These are phyloP conservation scores for Penicillium sp. DNA, from an alignment of 2,329 filamentous ascomycete species.

Conservation along the genomic window DNA sequence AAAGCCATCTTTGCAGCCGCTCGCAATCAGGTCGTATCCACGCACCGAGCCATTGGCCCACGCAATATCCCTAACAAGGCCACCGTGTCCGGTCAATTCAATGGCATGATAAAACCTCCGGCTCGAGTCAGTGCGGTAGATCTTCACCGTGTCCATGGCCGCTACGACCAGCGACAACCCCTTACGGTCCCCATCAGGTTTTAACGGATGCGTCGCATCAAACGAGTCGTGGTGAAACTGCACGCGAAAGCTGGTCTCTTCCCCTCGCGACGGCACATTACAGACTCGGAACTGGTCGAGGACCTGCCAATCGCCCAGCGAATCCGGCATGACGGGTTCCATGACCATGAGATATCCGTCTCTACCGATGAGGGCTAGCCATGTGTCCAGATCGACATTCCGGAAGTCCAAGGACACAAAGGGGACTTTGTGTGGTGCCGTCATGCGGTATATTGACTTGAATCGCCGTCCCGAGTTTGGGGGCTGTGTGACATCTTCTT, in stretches of 20 bases:
- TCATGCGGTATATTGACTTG: constrained; percentile 61
- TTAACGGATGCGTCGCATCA: constrained; percentile 67
- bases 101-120: constrained; percentile 83
- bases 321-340: constrained; percentile 82
- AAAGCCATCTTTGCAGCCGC: constrained; percentile 86
- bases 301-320: constrained; percentile 68
- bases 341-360: constrained; percentile 76
- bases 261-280: constrained; percentile 66
- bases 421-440: constrained; percentile 63
- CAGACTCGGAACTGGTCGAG: constrained; percentile 75
- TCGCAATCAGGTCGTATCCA: constrained; percentile 85
- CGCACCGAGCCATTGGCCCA: constrained; percentile 91
- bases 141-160: constrained; percentile 74
- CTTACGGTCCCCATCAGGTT: constrained; percentile 76
- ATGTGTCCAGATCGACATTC: constrained; percentile 76
- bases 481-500: constrained; percentile 78
- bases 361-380: constrained; percentile 77
- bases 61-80: constrained; percentile 78
- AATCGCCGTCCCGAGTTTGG: constrained; percentile 74
- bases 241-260: constrained; percentile 82
- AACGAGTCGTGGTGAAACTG: constrained; percentile 81
- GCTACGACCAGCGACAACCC: constrained; percentile 79
- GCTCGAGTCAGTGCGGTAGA: constrained; percentile 72
- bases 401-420: constrained; percentile 81
- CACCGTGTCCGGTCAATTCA: constrained; percentile 68